These are phyloP conservation scores for Neofusicoccum sp. DNA, from an alignment of 2,329 filamentous ascomycete species.

Conservation along the genomic window DNA sequence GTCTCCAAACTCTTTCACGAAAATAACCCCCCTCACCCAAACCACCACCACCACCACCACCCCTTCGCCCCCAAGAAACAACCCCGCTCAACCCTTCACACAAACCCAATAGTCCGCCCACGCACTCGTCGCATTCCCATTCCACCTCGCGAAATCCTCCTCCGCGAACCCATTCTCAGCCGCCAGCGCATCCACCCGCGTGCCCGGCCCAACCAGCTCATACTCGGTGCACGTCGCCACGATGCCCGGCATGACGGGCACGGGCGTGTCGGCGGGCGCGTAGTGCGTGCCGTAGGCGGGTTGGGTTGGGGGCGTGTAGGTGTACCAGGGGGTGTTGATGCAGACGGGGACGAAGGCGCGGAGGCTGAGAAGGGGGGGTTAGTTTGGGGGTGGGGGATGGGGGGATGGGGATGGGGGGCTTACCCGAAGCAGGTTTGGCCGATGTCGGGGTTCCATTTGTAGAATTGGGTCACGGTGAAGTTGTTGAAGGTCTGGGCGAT, in stretches of 20 bases:
- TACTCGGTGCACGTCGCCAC: constrained; percentile 33
- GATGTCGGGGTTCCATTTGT: constrained; percentile 38
- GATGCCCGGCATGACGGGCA: constrained; percentile 36
- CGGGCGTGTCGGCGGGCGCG: constrained; percentile 26
- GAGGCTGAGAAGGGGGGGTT: constrained; percentile 29
- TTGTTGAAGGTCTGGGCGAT: constrained; percentile 36
- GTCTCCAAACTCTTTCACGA: no score
- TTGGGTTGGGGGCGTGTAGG: constrained; percentile 28
- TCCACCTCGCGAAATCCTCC: constrained; percentile 16
- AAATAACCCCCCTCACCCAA: no score
- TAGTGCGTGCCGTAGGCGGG: constrained; percentile 25
- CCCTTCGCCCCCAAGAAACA: no score
- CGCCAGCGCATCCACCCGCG: constrained; percentile 12
- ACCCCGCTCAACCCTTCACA: constrained; percentile 17
- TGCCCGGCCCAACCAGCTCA: constrained; percentile 27
- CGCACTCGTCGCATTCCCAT: constrained; percentile 14
- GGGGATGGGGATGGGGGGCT: not conserved
- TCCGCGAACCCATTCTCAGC: constrained; percentile 29
- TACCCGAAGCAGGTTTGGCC: constrained; percentile 1
- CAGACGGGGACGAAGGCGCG: constrained; percentile 38
- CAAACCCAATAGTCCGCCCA: constrained; percentile 21
- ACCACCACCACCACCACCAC: no score
- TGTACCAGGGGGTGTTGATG: constrained; percentile 31
- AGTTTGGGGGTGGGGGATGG: not conserved
- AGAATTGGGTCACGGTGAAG: constrained; percentile 39